Conservation (phyloP, 78 protist species). For the Cyanophora paradoxa region DNA sequence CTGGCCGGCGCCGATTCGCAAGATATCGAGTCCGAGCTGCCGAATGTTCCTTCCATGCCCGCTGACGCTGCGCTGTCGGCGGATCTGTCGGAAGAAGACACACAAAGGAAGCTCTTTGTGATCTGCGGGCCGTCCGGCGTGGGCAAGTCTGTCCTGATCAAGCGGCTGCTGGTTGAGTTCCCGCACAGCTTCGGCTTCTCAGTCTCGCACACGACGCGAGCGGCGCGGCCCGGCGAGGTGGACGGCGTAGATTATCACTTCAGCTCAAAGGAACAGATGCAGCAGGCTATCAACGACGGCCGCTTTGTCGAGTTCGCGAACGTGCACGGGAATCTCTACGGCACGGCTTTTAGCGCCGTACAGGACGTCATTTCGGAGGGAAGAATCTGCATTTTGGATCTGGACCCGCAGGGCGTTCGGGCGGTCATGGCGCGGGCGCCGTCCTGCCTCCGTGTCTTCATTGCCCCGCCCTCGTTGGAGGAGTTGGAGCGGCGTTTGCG, state of each 20-base stretch:
- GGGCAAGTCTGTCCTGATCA: constrained; percentile 67
- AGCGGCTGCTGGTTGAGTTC: constrained; percentile 22
- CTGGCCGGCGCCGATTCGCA: no score
- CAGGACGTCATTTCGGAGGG: constrained; percentile 24
- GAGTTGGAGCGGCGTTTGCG: neutral
- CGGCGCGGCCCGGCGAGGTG: constrained; percentile 64
- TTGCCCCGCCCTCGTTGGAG: neutral
- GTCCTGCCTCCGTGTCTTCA: neutral
- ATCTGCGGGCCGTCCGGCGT: constrained; percentile 67
- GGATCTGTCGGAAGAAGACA: no score
- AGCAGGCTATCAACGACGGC: constrained; percentile 3
- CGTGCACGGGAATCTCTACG: constrained; percentile 66
- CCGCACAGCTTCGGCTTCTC: constrained; percentile 58
- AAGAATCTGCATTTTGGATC: constrained; percentile 4
- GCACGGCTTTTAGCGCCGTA: constrained; percentile 51
- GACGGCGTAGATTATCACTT: constrained; percentile 67
- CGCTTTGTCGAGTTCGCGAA: constrained; percentile 55
- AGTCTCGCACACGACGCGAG: constrained; percentile 69
- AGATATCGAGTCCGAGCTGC: no score
- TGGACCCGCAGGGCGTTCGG: constrained; percentile 10
- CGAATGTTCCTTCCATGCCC: no score
- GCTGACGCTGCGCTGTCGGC: no score
- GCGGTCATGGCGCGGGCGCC: no score
- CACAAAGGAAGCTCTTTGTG: constrained; percentile 16
- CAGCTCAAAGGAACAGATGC: constrained; percentile 1